Conservation (phyloP, 73 alveolate species). For the Blepharisma japonicum region DNA sequence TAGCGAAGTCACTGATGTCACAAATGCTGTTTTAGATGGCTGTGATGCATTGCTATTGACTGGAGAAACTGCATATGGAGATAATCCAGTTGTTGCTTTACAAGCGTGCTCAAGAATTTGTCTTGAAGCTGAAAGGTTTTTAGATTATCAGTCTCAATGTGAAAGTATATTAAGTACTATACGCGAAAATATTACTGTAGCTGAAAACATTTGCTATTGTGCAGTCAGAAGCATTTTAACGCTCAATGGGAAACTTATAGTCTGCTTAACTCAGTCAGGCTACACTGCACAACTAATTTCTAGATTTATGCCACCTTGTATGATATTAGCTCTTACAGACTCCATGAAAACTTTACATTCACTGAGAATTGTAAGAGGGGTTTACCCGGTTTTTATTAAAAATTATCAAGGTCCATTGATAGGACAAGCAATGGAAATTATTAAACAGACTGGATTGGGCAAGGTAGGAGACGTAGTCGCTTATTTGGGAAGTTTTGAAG, state of each 20-base stretch:
- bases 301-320: constrained; percentile 33
- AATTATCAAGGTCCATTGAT: background rate
- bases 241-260: constrained; percentile 24
- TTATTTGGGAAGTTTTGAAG: background rate
- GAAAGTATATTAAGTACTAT: background rate
- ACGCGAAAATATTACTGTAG: constrained; percentile 2
- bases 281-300: constrained; percentile 21
- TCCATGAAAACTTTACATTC: background rate
- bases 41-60: constrained; percentile 42
- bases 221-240: constrained; percentile 33
- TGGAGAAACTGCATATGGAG: constrained; percentile 43
- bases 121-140: constrained; percentile 33
- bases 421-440: background rate
- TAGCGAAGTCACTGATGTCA: constrained; percentile 40
- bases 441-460: background rate
- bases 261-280: constrained; percentile 27
- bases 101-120: constrained; percentile 37
- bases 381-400: background rate
- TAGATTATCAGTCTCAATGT: background rate
- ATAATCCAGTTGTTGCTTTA: constrained; percentile 33
- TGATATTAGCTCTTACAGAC: constrained; percentile 17
- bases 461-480: background rate
- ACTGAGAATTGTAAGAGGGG: constrained; percentile 14
- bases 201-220: constrained; percentile 25
- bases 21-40: constrained; percentile 53